Base-by-base conservation (phyloP, 495 filamentous ascomycete species). In the Xylaria telfairii region DNA sequence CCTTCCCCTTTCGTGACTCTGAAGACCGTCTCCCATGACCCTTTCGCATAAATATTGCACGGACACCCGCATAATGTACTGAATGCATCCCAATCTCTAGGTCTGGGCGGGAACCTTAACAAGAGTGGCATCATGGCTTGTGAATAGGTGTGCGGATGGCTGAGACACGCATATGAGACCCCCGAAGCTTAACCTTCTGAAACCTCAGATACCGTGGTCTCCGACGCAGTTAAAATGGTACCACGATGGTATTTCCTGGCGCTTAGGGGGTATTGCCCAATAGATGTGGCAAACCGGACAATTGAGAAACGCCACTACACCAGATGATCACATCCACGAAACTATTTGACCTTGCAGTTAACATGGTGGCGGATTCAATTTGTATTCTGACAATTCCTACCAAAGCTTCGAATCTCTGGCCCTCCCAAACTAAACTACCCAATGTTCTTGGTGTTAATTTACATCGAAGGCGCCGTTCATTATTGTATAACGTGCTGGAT, bases 1-100 rank as follows among this genome's bases (percentile, higher is more conserved):
- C 41, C 60, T 47, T 63, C 60, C 60, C 60, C 26, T 65, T 49
- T 65, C 44, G 62, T 51, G 62, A 30, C 9, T 17, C 37, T 10
- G 19, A 65, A 3, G 30, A 30, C 30, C 44, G 28, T 37, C 37
- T 0, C 32, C 34, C 32, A 41, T 6, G 47, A 51, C 44, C 30
- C 42, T 28, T 24, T 51, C 19, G 15, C 1, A 1, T 10, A 2
- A 4, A 65, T 37, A 30, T 17, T 15, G 56, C 28, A 21, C 32
- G 56, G 32, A 7, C 6, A 21, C 30, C 30, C 32, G 28, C 32
- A 21, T 59, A n/a, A 59, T 59, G 12, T 42, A 34, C 9, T 19
- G 12, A 28, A 9, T 41, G 9, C 19, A 17, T 7, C 10, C 30
- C 1, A 19, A 4, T 42, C 3, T 6, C 42, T 54, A 2, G 19